Evolutionary conservation across 768 basidiomycete species (phyloP), one percentile per base, ranked within the genome.

Genomic region (Cystobasidium tubakii): DNA sequence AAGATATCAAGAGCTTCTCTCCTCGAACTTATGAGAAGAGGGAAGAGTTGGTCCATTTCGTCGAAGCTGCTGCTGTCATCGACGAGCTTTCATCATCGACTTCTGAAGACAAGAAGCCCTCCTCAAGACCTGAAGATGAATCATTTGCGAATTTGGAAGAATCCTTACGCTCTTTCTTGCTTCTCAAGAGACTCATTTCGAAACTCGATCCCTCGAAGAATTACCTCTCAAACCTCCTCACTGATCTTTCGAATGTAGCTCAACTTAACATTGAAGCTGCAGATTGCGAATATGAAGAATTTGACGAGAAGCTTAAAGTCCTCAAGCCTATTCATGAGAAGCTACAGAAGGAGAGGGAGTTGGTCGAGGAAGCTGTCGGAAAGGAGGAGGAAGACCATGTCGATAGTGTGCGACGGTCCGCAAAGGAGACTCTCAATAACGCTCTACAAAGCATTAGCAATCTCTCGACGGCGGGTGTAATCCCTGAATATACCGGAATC

Each of bases 31-130:
- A 88, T 80, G 90, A 92, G 69, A 91, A 96, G 77, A 88, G 92
- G 0, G 86, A 89, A 55, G 91, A 98, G 81, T 87, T 99, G 50
- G 94, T 99, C 1, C 96, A 99, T 82, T 99, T 98, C 81, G 96
- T 99, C 78, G 96, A 99, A 81, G 95, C 93, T 7, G 88, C 88
- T 17, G 81, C 81, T 53, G 80, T 81, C 53, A 79, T 82, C n/a
- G 74, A 80, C 23, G 80, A 80, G 7, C 65, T 73, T 15, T 29
- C 67, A 12, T 36, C 29, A 13, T 17, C 44, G 17, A n/a, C 46
- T 31, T 43, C 74, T 50, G 86, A 87, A 71, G 86, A 86, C n/a
- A 86, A 63, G 69, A 55, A 27, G n/a, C 21, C 27, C 13, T 60
- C 12, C 53, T n/a, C 23, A 73, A 76, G 36, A 73, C 31, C 70